Evolutionary conservation across 2,329 filamentous ascomycete genomes (phyloP).

Genomic region (Hypoxylon sp.): DNA sequence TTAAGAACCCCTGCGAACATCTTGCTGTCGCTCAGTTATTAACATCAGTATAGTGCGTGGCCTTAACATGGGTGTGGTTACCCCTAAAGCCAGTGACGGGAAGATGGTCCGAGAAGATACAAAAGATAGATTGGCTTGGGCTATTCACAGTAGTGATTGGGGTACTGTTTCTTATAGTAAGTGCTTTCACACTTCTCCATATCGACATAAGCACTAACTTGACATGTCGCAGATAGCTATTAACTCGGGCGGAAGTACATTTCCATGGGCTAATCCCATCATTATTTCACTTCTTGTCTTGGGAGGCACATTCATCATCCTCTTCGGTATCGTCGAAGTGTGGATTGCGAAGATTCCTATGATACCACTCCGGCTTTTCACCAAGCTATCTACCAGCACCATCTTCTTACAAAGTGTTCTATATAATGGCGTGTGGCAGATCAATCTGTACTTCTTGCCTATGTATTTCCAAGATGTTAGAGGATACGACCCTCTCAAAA

Average conservation of each 20-base stretch:
- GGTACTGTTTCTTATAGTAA: slow-evolving; percentile 41
- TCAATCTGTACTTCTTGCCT: slow-evolving; percentile 57
- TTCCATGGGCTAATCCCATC: slow-evolving; percentile 41
- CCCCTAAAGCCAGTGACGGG: slow-evolving; percentile 42
- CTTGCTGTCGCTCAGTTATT: not conserved
- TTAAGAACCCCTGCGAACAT: not conserved
- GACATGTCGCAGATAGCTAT: slow-evolving; percentile 45
- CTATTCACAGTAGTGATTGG: slow-evolving; percentile 37
- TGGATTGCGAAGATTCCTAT: slow-evolving; percentile 44
- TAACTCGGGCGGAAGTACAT: slow-evolving; percentile 47
- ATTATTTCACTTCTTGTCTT: slow-evolving; percentile 39
- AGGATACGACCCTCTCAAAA: slow-evolving; percentile 46
- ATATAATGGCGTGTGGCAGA: slow-evolving; percentile 66
- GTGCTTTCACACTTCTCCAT: not conserved
- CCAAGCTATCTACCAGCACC: slow-evolving; percentile 29
- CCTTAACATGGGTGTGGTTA: slow-evolving; percentile 32
- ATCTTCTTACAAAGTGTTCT: slow-evolving; percentile 55
- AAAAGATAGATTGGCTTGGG: slow-evolving; percentile 49
- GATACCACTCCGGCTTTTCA: slow-evolving; percentile 44
- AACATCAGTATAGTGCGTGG: slow-evolving; percentile 21
- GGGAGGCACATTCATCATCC: slow-evolving; percentile 37
- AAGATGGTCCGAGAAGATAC: slow-evolving; percentile 40
- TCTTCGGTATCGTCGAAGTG: slow-evolving; percentile 42
- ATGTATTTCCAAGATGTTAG: slow-evolving; percentile 51
- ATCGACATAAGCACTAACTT: slow-evolving; percentile 5